Base-by-base conservation (phyloP, 306 rosid genomes). In the Dalbergia oliveri region DNA sequence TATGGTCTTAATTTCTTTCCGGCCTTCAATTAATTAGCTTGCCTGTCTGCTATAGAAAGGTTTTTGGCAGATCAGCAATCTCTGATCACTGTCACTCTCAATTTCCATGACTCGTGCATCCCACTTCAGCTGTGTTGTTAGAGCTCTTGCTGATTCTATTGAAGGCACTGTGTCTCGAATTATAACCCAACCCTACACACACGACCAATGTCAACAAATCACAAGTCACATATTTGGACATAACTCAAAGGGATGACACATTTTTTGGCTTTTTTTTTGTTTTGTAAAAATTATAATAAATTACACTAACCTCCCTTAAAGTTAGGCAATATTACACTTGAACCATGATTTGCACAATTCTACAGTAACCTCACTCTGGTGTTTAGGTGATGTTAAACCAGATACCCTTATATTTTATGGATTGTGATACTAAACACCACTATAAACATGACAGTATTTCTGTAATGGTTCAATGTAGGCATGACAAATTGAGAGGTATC, bases 151-250 rank as follows among this genome's bases (percentile, higher is more conserved):
- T 31, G 99, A 88, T 80, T 96, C 97, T 35, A 96, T 73, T 15
- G 88, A 85, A 62, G 92, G 74, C 70, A 83, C 87, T 50, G 86
- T 84, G 67, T 96, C 99, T 0, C 91, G 94, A 86, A 96, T 80
- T 84, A 96, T 88, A 79, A 93, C 83, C 99, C 99, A 96, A 66
- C 99, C 97, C 99, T 96, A 94, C 79, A 83, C 78, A 83, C 78
- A 82, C 39, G 70, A 67, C 64, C 66, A 67, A 63, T 43, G 60
- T 74, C 78, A 80, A 83, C 63, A 65, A 69, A 69, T 18, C 39
- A 11, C 15, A 60, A 83, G 69, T 65, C 54, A 26, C 31, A 26
- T 26, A 0, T 34, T 23, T 60, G 6, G 31, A 57, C 8, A 13
- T 31, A 75, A 50, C n/a, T 4, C 37, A 43, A 53, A 41, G 13